Base-by-base conservation (phyloP, 73 alveolate genomes). In the Stentor roeselii region DNA sequence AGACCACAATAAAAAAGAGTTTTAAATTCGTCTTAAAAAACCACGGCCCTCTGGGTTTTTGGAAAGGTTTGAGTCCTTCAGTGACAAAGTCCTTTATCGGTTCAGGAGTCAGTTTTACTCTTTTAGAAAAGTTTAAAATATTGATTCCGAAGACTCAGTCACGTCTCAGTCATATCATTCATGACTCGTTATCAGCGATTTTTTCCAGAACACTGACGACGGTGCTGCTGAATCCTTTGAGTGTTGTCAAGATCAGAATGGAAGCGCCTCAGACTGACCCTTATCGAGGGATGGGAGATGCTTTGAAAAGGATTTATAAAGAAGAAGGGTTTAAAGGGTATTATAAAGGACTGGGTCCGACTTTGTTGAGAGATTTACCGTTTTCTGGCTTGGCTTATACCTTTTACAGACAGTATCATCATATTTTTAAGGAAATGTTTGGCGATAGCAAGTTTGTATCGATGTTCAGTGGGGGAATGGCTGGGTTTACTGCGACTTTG, bases 281-380 rank as follows among this genome's bases (percentile, higher is more conserved):
- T 27, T 67, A 67, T 67, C 14, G 41, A 21, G 37, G 41, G 1
- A 40, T 67, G 21, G 14, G 80, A 11, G 80, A 67, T 67, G 80
- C 50, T 30, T 30, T 67, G 11, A 27, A 21, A 0, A n/a, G 34
- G 14, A 67, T 67, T 67, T 67, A 21, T 67, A 67, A 32, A 34
- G 80, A 67, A 1, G 80, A 67, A 67, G 80, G 80, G 37, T 1
- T 67, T 21, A 67, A 32, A 67, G 80, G 80, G 42, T 67, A 21
- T 67, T 67, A 67, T 67, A 67, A 34, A 34, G 80, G 80, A 21
- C 14, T 67, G 14, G n/a, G n/a, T 67, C 37, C 80, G 1, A 34
- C n/a, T n/a, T 2, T 67, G 14, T 32, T 67, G 34, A 67, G 80
- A 32, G 80, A 67, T 67, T 67, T 67, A 34, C 80, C 80, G 21